Evolutionary conservation across 1,139 yeast genomes (phyloP), one percentile per base, ranked within the genome.

Genomic region (Debaryomyces fabryi): DNA sequence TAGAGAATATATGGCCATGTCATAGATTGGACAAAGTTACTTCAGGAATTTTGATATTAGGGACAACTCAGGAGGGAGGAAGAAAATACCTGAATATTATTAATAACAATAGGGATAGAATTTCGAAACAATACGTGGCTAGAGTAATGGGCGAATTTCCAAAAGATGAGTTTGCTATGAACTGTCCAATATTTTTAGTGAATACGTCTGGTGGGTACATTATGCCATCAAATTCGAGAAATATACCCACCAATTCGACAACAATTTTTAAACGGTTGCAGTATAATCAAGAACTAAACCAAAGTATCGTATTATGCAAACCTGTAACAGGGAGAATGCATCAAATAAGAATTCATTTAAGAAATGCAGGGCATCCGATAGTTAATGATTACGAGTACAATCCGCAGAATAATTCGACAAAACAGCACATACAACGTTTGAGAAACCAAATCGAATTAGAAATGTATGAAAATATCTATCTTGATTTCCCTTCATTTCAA

Each of bases 321-420:
- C 96, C 96, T 0, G 53, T 79, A 7, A 83, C 93, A 0, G 96
- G 96, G 0, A 75, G 87, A 56, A 86, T 88, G 56, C 96, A 88
- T 62, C 96, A 88, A 61, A 86, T 88, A 20, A 71, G 96, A 46
- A 85, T 87, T 6, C 96, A 88, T 66, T 64, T 88, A 27, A 74
- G 88, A 23, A 76, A 82, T 47, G 47, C 86, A 45, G 89, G 90
- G 0, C 71, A 63, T 54, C 93, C 96, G 0, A 88, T 89, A 9
- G 76, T 73, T 1, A 86, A 88, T 55, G 96, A 88, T 60, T 78
- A 77, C 8, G 63, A 84, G 13, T 87, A 87, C 62, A 74, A 74
- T 42, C 64, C 69, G 7, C 49, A 43, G 1, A 48, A 47, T 3
- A 39, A 34, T 1, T 33, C 53, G 16, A 47, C 46, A 16, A 59